Evolutionary conservation across 1,139 yeast genomes (phyloP), one percentile per base, ranked within the genome.

Genomic region (Arxiozyma bovina): DNA sequence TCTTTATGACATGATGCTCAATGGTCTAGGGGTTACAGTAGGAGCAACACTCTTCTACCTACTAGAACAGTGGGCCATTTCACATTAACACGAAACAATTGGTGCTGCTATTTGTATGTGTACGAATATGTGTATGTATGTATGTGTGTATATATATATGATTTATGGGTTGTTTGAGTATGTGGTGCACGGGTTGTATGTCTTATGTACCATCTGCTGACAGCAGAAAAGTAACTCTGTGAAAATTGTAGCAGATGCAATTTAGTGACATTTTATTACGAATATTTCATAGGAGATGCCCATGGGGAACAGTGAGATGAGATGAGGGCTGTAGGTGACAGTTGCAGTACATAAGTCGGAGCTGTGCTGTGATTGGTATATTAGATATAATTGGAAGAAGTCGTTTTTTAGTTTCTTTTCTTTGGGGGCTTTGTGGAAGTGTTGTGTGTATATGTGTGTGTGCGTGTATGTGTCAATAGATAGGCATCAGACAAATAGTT

Each of bases 1-100:
- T 60, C 54, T 65, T 1, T 55, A 61, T 52, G 87, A 82, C 62
- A 80, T 81, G 22, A 52, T 68, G 2, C 71, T 64, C 55, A 81
- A 82, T 61, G 58, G 78, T 0, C 4, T 56, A 1, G 76, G 76
- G 0, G 66, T 71, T 12, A 18, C 53, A 1, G 15, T 59, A 4
- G 74, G 69, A 1, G 51, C 66, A 22, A 53, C 34, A 3, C 3
- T 45, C 17, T 42, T 56, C 8, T 61, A 49, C n/a, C n/a, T 15
- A 15, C n/a, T 34, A 34, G 40, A 34, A 34, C 40, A 15, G n/a
- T 15, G 40, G n/a, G n/a, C n/a, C n/a, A 12, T 2, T 3, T 15
- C 8, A 8, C 9, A 27, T 8, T 27, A 11, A 7, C 8, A 27
- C 30, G 11, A 27, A 6, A 27, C 9, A 27, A 8, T 11, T 27